Base-by-base conservation (phyloP, 2,329 filamentous ascomycete genomes). In the Periconia sp. region DNA sequence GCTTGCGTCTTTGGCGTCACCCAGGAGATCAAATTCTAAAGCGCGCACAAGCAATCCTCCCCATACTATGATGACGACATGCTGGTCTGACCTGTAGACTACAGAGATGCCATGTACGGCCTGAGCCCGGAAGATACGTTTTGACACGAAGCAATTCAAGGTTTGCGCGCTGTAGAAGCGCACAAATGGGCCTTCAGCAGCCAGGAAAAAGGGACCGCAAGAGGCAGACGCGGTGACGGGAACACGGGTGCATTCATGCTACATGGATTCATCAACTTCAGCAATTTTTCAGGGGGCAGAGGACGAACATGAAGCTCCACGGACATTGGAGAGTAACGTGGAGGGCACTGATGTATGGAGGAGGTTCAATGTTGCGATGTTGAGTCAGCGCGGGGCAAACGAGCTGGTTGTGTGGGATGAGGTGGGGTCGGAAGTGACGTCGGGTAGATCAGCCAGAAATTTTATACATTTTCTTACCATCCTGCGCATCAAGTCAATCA, bases 31-130 rank as follows among this genome's bases (percentile, higher is more conserved):
- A 33, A 66, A 53, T 45, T 62, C 53, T 6, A 71, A 33, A 55
- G 63, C 82, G 77, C 45, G 81, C 82, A 52, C 87, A 73, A 33
- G 82, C 7, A 63, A 54, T 56, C 74, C 59, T 56, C 68, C 72
- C 72, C 59, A 80, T n/a, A 68, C 45, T 57, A 75, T 35, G 53
- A 72, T 53, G 60, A 54, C 35, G 50, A 74, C 43, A 49, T 59
- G 31, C 40, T 64, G 56, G 48, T 48, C 40, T 3, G 59, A 54
- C 2, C 8, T n/a, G 14, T 61, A 70, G 48, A 64, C 60, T 23
- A 85, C 73, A n/a, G 78, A 73, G 50, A 93, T 85, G 2, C 90
- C 90, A 71, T 94, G 91, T 47, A 94, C 84, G 2, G 85, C 77
- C 68, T 93, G 89, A n/a, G 80, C 79, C 15, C 74, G 65, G 64